Evolutionary conservation across 208 protist genomes (phyloP).

Genomic region (Phytomonas francai): DNA sequence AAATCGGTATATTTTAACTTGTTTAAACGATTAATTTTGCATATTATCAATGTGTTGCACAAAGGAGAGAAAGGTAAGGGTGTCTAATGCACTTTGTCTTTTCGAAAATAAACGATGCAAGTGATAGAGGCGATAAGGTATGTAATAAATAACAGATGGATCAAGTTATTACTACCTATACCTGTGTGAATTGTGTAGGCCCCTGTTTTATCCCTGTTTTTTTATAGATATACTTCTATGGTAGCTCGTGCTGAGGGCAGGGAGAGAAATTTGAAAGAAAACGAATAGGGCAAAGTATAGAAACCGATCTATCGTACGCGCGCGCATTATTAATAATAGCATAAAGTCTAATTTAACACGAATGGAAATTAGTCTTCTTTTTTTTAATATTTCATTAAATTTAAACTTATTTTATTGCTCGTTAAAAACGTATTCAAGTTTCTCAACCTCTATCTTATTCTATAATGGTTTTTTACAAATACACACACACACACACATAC

Average conservation of each 20-base stretch:
- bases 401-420: neutral
- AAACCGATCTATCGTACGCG: neutral
- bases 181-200: neutral
- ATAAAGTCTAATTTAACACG: neutral
- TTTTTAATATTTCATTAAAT: slow-evolving; percentile 10
- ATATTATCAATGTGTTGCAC: neutral
- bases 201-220: neutral
- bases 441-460: slow-evolving; percentile 7
- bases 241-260: neutral
- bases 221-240: neutral
- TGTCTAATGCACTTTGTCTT: neutral
- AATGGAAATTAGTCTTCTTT: neutral
- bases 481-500: slow-evolving; percentile 8
- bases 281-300: neutral
- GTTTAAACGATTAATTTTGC: neutral
- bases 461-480: neutral
- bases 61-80: neutral
- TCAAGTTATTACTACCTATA: neutral
- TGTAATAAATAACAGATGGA: neutral
- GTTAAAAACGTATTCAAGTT: neutral
- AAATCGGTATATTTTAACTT: neutral
- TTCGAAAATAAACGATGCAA: neutral
- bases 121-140: neutral
- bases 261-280: neutral
- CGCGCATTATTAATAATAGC: neutral